Evolutionary conservation across 1,284 basidiomycete genomes (phyloP).

Genomic region (Malassezia obtusa): DNA sequence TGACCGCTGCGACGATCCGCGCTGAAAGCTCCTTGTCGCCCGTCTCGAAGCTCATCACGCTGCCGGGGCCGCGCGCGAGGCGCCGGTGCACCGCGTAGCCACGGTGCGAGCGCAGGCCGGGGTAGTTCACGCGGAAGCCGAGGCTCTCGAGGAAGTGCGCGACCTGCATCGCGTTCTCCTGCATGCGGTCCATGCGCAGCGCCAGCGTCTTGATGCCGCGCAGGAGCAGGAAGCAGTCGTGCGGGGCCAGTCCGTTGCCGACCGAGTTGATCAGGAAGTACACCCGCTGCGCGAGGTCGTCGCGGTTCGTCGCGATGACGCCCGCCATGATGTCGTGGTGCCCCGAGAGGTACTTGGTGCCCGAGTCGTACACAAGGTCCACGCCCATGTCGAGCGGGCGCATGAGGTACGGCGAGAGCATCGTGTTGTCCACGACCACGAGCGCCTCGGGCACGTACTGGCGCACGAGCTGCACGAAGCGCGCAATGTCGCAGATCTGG

Average conservation of each 20-base stretch:
- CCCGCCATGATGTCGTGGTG: constrained; percentile 97
- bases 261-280: constrained; percentile 90
- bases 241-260: constrained; percentile 85
- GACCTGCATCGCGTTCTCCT: constrained; percentile 69
- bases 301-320: constrained; percentile 65
- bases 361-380: constrained; percentile 95
- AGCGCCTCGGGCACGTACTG: constrained; percentile 41
- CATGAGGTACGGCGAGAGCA: constrained; percentile 99
- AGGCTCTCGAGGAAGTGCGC: constrained; percentile 76
- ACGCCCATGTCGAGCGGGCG: constrained; percentile 88
- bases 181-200: constrained; percentile 90
- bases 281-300: constrained; percentile 78
- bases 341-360: constrained; percentile 92
- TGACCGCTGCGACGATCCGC: constrained; percentile 78
- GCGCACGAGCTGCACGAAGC: constrained; percentile 35
- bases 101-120: constrained; percentile 74
- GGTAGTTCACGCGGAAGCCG: constrained; percentile 89
- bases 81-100: constrained; percentile 71
- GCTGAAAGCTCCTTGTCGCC: constrained; percentile 83
- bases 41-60: constrained; percentile 89
- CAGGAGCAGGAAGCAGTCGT: constrained; percentile 74
- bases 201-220: constrained; percentile 95
- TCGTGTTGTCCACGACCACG: constrained; percentile 71
- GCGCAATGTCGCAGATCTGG: constrained; percentile 81
- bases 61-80: constrained; percentile 73